Percentiles rank a stretch among this genome's conserved stretches.
These are phyloP conservation scores for Biscogniauxia mediterranea DNA, from an alignment of 2,329 filamentous ascomycete genomes.

Conservation along the genomic window DNA sequence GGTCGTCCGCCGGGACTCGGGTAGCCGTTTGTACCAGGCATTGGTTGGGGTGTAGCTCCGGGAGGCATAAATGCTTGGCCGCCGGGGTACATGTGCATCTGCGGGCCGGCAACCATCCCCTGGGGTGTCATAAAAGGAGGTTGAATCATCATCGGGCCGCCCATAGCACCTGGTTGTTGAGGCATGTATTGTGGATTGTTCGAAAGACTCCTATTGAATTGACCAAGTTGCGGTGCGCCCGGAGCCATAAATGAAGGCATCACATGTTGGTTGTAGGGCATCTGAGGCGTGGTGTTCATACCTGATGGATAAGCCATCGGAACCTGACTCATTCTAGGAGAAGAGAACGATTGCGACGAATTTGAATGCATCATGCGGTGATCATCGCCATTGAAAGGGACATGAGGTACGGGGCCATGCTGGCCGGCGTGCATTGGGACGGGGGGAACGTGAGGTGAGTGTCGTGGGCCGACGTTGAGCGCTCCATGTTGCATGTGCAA, in stretches of 20 bases:
- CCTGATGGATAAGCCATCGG: slow-evolving; percentile 68
- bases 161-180: slow-evolving; percentile 70
- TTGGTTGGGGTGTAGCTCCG: slow-evolving; percentile 52
- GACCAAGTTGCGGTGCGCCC: slow-evolving; percentile 66
- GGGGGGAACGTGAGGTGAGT: slow-evolving; percentile 72
- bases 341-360: slow-evolving; percentile 80
- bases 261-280: slow-evolving; percentile 70
- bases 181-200: slow-evolving; percentile 71
- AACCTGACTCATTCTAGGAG: slow-evolving; percentile 71
- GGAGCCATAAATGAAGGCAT: slow-evolving; percentile 70
- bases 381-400: slow-evolving; percentile 72
- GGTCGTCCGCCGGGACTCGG: slow-evolving; percentile 80
- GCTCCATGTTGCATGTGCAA: slow-evolving; percentile 76
- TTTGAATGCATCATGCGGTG: slow-evolving; percentile 87
- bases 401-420: slow-evolving; percentile 64
- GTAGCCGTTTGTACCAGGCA: slow-evolving; percentile 71
- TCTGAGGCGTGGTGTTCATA: slow-evolving; percentile 67
- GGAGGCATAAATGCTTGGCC: slow-evolving; percentile 64
- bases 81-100: slow-evolving; percentile 80
- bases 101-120: slow-evolving; percentile 65
- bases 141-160: slow-evolving; percentile 80
- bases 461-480: slow-evolving; percentile 64
- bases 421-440: slow-evolving; percentile 76
- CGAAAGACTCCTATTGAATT: slow-evolving; percentile 67
- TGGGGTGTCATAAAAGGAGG: slow-evolving; percentile 73